phyloP scores from a whole-genome alignment of 2,329 filamentous ascomycete genomes.

The Aspergillus clavatus region DNA sequence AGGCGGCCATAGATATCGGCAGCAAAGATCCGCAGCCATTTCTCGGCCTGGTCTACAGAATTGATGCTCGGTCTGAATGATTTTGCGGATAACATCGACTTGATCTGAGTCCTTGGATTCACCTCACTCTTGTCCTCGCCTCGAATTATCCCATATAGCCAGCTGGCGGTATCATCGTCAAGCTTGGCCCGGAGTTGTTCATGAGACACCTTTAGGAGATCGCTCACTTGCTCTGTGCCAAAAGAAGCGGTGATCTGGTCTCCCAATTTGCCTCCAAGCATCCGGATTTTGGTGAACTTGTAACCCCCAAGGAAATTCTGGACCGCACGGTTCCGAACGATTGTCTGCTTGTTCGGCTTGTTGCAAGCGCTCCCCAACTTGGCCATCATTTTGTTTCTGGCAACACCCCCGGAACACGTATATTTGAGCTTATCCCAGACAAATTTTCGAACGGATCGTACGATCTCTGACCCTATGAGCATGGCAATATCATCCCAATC shows the following conservation, averaged over 20 bases:
- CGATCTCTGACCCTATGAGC: conserved; percentile 81
- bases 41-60: conserved; percentile 68
- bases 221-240: conserved; percentile 71
- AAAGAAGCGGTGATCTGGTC: conserved; percentile 79
- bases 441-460: conserved; percentile 65
- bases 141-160: conserved; percentile 79
- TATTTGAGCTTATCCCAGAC: conserved; percentile 71
- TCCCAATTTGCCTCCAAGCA: conserved; percentile 90
- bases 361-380: conserved; percentile 88
- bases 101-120: conserved; percentile 85
- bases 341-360: conserved; percentile 90
- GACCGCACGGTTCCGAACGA: conserved; percentile 82
- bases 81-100: conserved; percentile 95
- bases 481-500: conserved; percentile 96
- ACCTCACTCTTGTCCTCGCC: conserved; percentile 86
- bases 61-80: conserved; percentile 84
- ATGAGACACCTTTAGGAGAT: conserved; percentile 66
- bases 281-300: conserved; percentile 93
- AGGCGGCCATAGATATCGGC: conserved; percentile 87
- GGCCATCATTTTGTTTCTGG: conserved; percentile 89
- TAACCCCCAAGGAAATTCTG: conserved; percentile 73
- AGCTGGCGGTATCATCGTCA: conserved; percentile 76
- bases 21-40: conserved; percentile 86
- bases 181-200: conserved; percentile 73
- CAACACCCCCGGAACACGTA: conserved; percentile 86